Conservation (phyloP, 2,329 filamentous ascomycete genomes). For the Tolypocladium paradoxum region DNA sequence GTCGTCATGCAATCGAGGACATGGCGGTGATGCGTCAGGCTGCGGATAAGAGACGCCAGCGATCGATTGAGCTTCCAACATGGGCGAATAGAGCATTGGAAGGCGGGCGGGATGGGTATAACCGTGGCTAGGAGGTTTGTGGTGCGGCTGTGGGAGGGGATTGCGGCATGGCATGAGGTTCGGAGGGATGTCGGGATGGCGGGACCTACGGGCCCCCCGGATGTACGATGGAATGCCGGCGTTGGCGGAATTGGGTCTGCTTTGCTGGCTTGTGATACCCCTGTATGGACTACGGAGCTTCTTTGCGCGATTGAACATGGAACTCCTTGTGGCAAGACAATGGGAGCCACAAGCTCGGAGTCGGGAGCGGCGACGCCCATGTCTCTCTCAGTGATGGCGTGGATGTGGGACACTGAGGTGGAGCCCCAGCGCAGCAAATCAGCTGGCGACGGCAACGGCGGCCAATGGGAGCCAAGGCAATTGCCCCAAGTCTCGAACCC, state of each 20-base stretch:
- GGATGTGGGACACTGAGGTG: too few relatives aligned
- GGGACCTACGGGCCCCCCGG: neutral
- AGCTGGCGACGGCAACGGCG: neutral
- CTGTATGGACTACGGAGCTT: neutral
- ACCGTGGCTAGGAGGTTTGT: neutral
- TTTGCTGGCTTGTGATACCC: neutral
- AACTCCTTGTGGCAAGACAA: too few relatives aligned
- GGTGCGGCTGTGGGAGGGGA: too few relatives aligned
- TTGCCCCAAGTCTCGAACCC: neutral
- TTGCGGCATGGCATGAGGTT: neutral
- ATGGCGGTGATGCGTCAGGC: constrained; percentile 22
- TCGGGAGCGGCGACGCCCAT: neutral
- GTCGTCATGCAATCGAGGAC: constrained; percentile 15
- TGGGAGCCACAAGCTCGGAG: neutral
- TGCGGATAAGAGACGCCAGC: constrained; percentile 16
- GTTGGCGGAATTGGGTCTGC: neutral
- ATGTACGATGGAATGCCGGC: neutral
- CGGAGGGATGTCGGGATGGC: neutral
- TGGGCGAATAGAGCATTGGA: neutral
- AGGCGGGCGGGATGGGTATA: neutral
- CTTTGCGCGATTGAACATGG: too few relatives aligned
- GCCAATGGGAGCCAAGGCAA: neutral
- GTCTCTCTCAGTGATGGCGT: neutral
- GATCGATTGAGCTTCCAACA: neutral
- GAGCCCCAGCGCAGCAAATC: neutral